These are phyloP conservation scores for Tilletia caries DNA, from an alignment of 1,284 basidiomycete genomes.

Conservation along the genomic window DNA sequence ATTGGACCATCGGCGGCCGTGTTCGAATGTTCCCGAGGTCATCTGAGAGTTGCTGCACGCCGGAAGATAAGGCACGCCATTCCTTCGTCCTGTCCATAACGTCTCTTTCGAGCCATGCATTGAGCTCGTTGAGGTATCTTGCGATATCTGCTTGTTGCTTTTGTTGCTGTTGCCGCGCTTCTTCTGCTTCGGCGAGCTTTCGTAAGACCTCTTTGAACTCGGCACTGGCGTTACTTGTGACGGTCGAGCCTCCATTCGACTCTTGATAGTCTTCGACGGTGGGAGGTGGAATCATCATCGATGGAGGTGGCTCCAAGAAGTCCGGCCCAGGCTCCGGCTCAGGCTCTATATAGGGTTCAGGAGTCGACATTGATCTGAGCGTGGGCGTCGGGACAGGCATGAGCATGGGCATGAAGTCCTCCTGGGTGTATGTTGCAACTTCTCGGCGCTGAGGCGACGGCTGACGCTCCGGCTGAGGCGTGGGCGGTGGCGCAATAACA, in stretches of 20 bases:
- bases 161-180: slow-evolving; percentile 33
- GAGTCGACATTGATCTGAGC: too few relatives aligned
- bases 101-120: slow-evolving; percentile 42
- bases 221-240: slow-evolving; percentile 13
- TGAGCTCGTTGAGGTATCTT: slow-evolving; percentile 47
- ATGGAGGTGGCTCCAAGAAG: neutral
- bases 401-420: slow-evolving; percentile 8
- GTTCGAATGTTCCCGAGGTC: slow-evolving; percentile 23
- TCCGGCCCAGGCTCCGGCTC: too few relatives aligned
- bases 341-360: too few relatives aligned
- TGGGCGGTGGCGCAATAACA: neutral
- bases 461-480: too few relatives aligned
- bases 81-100: slow-evolving; percentile 42
- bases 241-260: neutral
- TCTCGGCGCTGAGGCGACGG: neutral
- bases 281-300: neutral
- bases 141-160: slow-evolving; percentile 44
- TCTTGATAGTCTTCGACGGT: slow-evolving; percentile 13
- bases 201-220: slow-evolving; percentile 34
- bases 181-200: slow-evolving; percentile 37
- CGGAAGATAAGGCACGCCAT: slow-evolving; percentile 35
- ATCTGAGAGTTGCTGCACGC: slow-evolving; percentile 38
- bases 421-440: slow-evolving; percentile 8
- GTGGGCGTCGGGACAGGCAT: neutral
- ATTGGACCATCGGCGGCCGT: neutral